Evolutionary conservation across 2,329 filamentous ascomycete genomes (phyloP), one percentile per base, ranked within the genome.

Genomic region (Arthrinium phaeospermum): DNA sequence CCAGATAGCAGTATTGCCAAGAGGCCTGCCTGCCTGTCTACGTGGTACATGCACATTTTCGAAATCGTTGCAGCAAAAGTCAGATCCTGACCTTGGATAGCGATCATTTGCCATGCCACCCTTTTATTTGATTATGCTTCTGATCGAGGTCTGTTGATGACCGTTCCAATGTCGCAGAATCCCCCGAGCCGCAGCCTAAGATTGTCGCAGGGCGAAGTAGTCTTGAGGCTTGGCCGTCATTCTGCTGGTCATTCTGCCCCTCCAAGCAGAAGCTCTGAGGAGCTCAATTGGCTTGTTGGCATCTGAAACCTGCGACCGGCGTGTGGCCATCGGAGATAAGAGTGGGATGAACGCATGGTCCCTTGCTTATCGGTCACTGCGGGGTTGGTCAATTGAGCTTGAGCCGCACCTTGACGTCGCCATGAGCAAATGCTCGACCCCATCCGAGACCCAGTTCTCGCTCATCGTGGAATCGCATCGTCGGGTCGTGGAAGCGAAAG

Each of bases 361-460:
- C 53, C 53, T 37, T 19, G 53, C 53, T 61, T 61, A 61, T 61
- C 53, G 53, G 53, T 37, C 53, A 37, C 34, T 37, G 53, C 57
- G 57, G 57, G 57, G 57, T 57, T 51, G 51, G 34, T 4, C 19
- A 8, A 64, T n/a, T 64, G 57, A 41, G 34, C 57, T 64, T 64
- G 57, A 64, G 57, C 57, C 57, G 34, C 57, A 64, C 34, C 34
- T 64, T 64, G 57, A 64, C 57, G 57, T 64, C 57, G 57, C 57
- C 34, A 64, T 64, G 30, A 37, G 19, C 27, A 30, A 41, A 14
- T 41, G 4, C 16, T 24, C 19, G 22, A n/a, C 57, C 34, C 57
- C 57, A 61, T 37, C 30, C 19, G 3, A n/a, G 57, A 37, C 57
- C 57, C 57, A 64, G 22, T 64, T 34, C n/a, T 16, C 22, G 22